Conservation (phyloP, 768 basidiomycete species). For the Suillus subalutaceus region DNA sequence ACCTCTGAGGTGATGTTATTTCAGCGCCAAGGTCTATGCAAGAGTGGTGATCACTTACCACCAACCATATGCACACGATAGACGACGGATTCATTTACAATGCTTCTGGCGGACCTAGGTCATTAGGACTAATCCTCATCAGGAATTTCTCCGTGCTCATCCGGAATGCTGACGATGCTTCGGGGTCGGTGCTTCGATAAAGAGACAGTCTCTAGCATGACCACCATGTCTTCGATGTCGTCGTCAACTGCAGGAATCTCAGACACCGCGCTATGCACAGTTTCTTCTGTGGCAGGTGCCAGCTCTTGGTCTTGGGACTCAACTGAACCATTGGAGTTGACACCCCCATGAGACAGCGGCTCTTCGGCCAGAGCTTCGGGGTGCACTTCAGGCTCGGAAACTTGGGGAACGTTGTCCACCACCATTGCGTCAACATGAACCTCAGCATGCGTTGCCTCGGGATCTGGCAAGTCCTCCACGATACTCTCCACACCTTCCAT, state of each 20-base stretch:
- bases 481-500: slow-evolving; percentile 12
- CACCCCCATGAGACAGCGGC: slow-evolving; percentile 4
- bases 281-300: slow-evolving; percentile 10
- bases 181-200: slow-evolving; percentile 43
- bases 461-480: slow-evolving; percentile 13
- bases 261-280: not conserved
- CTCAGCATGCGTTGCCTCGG: slow-evolving; percentile 5
- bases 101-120: slow-evolving; percentile 7
- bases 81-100: slow-evolving; percentile 26
- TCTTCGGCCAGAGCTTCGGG: slow-evolving; percentile 16
- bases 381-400: slow-evolving; percentile 8
- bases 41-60: slow-evolving; percentile 27
- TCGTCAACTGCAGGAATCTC: slow-evolving; percentile 25
- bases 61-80: slow-evolving; percentile 21
- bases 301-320: slow-evolving; percentile 17
- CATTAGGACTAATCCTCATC: slow-evolving; percentile 47
- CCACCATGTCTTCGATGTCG: slow-evolving; percentile 68
- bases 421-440: not conserved
- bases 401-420: not conserved
- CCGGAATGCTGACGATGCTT: slow-evolving; percentile 53
- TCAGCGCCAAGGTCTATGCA: slow-evolving; percentile 18
- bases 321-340: not conserved
- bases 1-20: slow-evolving; percentile 14
- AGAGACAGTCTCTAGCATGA: slow-evolving; percentile 53
- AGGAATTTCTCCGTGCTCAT: slow-evolving; percentile 56